phyloP scores from a whole-genome alignment of 306 rosid species.

The Gastrolobium villosum region DNA sequence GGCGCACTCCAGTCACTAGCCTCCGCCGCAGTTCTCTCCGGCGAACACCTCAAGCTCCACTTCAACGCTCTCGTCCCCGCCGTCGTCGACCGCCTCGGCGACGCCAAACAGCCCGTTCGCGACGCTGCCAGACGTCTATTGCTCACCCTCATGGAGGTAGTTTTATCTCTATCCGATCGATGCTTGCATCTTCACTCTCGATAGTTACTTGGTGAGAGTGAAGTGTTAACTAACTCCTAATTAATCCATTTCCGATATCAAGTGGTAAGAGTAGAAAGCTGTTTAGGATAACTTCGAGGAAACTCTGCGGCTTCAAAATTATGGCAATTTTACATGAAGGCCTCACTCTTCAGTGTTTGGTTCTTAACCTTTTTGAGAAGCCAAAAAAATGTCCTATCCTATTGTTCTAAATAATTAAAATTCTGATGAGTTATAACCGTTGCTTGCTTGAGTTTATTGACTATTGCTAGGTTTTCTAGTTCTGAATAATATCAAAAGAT shows the following conservation, averaged over 20 bases:
- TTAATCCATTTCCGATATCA: not conserved
- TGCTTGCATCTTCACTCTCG: not conserved
- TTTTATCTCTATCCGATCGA: not conserved
- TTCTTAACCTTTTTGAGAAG: not conserved
- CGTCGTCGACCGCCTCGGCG: constrained; percentile 96
- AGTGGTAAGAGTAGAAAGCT: constrained; percentile 2
- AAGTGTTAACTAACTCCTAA: not conserved
- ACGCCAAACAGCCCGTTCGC: constrained; percentile 94
- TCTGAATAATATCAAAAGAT: constrained; percentile 3
- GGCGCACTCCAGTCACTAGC: constrained; percentile 96
- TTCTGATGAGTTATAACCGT: not conserved
- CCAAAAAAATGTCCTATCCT: not conserved
- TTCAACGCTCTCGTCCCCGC: constrained; percentile 98
- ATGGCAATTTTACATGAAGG: constrained; percentile 18
- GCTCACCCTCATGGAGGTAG: constrained; percentile 97
- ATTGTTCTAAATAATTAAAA: constrained; percentile 5
- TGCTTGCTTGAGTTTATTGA: constrained; percentile 31
- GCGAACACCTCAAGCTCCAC: constrained; percentile 93
- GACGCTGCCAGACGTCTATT: constrained; percentile 93
- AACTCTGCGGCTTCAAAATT: not conserved
- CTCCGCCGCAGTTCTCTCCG: constrained; percentile 96
- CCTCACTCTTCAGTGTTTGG: not conserved
- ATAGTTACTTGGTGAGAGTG: not conserved
- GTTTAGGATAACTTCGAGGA: constrained; percentile 25
- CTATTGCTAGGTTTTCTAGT: not conserved